These are phyloP conservation scores for Malassezia arunalokei DNA, from an alignment of 1,284 basidiomycete species.

Conservation along the genomic window DNA sequence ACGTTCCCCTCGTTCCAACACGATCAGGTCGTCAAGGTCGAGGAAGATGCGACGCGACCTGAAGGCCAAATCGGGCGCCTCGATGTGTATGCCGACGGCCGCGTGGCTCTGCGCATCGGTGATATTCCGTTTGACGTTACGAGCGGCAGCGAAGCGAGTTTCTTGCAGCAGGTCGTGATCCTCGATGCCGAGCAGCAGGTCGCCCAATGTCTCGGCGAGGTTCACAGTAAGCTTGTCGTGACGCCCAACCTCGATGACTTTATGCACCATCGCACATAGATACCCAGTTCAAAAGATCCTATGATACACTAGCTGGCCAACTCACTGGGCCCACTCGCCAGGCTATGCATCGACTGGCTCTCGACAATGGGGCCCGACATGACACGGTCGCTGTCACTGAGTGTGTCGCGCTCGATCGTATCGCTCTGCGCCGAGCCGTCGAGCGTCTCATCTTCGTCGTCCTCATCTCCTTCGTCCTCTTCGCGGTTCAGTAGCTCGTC, in stretches of 20 bases:
- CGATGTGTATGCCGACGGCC: conserved; percentile 34
- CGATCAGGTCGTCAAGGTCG: conserved; percentile 14
- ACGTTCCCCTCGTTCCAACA: conserved; percentile 63
- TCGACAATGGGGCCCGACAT: conserved; percentile 2
- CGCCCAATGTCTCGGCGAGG: conserved; percentile 65
- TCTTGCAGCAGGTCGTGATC: conserved; percentile 73
- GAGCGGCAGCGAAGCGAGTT: conserved; percentile 71
- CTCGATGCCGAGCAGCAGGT: conserved; percentile 56
- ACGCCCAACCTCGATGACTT: conserved; percentile 72
- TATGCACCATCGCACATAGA: conserved; percentile 45
- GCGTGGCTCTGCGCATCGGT: conserved; percentile 33
- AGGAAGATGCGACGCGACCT: background rate
- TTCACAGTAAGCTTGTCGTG: conserved; percentile 71
- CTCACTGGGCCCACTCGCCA: background rate
- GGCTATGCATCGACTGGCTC: conserved; percentile 8
- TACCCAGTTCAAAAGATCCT: background rate
- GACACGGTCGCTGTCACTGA: conserved; percentile 11
- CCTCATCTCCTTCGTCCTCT: conserved; percentile 40
- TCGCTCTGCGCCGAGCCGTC: conserved; percentile 8
- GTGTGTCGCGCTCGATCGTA: conserved; percentile 5
- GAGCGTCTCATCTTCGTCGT: conserved; percentile 24
- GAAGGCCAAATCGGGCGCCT: conserved; percentile 38
- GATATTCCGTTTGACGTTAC: conserved; percentile 54
- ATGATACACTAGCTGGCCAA: background rate
- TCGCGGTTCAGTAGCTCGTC: conserved; percentile 50